These are phyloP conservation scores for Paraphoma chrysanthemicola DNA, from an alignment of 2,329 filamentous ascomycete genomes.

Conservation along the genomic window DNA sequence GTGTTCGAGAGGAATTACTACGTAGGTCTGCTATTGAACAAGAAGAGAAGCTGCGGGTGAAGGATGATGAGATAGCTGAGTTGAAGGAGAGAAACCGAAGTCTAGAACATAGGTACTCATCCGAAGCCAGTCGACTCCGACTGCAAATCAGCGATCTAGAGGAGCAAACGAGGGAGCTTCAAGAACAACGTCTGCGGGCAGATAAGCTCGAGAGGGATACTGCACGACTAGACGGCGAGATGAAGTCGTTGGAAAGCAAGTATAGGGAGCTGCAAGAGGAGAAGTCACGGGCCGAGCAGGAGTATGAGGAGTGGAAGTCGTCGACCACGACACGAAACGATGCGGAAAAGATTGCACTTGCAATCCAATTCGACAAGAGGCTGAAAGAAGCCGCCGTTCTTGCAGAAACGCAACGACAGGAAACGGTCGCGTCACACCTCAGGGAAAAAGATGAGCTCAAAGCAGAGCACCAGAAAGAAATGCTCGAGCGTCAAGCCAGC, in stretches of 20 bases:
- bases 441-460: constrained; percentile 45
- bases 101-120: constrained; percentile 57
- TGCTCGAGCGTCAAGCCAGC: constrained; percentile 51
- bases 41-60: constrained; percentile 58
- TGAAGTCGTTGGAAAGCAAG: constrained; percentile 50
- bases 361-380: constrained; percentile 49
- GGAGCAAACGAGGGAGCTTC: constrained; percentile 60
- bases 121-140: constrained; percentile 58
- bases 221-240: constrained; percentile 41
- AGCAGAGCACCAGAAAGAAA: constrained; percentile 40
- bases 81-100: constrained; percentile 59
- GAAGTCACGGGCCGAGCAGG: constrained; percentile 39
- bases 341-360: constrained; percentile 48
- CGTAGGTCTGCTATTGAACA: constrained; percentile 58
- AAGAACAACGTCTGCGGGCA: constrained; percentile 54
- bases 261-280: constrained; percentile 55
- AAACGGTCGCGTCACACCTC: constrained; percentile 47
- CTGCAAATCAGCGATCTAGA: constrained; percentile 60
- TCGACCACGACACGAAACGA: constrained; percentile 43
- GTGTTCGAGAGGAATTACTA: constrained; percentile 57
- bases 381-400: constrained; percentile 56
- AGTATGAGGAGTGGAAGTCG: constrained; percentile 55
- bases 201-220: constrained; percentile 52
- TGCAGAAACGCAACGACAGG: constrained; percentile 57
- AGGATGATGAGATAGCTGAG: constrained; percentile 60